phyloP scores from a whole-genome alignment of 2,329 filamentous ascomycete genomes.

The Claviceps fusiformis region DNA sequence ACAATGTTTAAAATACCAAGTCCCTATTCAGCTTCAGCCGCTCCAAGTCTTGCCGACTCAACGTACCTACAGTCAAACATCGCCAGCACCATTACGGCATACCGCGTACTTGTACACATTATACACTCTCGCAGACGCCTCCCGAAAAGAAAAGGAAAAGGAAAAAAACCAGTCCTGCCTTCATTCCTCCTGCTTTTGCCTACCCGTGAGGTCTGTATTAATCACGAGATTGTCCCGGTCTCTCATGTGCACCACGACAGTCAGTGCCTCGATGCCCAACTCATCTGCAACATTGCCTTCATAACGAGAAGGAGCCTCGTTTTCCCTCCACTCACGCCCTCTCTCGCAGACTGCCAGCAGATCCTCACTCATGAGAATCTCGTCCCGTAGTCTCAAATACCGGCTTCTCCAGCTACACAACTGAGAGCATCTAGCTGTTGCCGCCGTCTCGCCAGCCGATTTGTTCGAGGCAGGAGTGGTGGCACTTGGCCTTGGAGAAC shows the following conservation, averaged over 20 bases:
- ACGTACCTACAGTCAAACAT: no score
- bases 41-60: no score
- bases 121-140: background rate
- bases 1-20: no score
- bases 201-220: slow-evolving; percentile 26
- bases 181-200: background rate
- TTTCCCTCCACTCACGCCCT: slow-evolving; percentile 6
- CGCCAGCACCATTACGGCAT: background rate
- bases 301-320: background rate
- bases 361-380: slow-evolving; percentile 27
- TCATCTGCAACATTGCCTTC: slow-evolving; percentile 14
- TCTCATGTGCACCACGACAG: slow-evolving; percentile 36
- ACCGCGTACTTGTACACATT: background rate
- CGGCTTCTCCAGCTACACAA: slow-evolving; percentile 28
- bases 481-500: background rate
- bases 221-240: slow-evolving; percentile 37
- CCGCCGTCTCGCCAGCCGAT: background rate
- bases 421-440: slow-evolving; percentile 13
- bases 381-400: slow-evolving; percentile 26
- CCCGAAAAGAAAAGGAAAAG: no score
- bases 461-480: background rate
- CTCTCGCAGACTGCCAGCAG: slow-evolving; percentile 17
- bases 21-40: no score
- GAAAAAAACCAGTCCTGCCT: background rate
- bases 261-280: slow-evolving; percentile 33